These are phyloP conservation scores for Skeletonema marinoi DNA, from an alignment of 108 stramenopile genomes.

Conservation along the genomic window DNA sequence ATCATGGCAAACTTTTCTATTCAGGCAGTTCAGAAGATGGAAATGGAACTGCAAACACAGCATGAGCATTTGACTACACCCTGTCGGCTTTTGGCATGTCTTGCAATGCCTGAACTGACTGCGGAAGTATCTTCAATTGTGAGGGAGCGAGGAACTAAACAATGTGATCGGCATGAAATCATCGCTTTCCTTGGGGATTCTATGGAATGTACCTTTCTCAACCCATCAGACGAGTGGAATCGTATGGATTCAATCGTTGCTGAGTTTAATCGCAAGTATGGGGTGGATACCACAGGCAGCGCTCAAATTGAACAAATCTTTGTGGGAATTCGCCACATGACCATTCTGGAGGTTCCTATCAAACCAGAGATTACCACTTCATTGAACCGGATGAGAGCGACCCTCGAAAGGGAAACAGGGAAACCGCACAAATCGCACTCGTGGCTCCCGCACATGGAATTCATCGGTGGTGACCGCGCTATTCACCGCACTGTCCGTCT, in stretches of 20 bases:
- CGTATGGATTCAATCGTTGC: slow-evolving; percentile 15
- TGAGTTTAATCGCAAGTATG: slow-evolving; percentile 34
- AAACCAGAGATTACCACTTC: slow-evolving; percentile 4
- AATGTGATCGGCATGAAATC: slow-evolving; percentile 22
- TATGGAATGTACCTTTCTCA: slow-evolving; percentile 48
- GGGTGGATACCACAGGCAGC: slow-evolving; percentile 21
- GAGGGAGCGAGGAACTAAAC: slow-evolving; percentile 5
- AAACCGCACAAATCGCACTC: slow-evolving; percentile 12
- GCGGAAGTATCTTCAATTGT: slow-evolving; percentile 25
- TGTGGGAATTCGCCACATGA: not conserved
- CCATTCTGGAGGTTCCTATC: slow-evolving; percentile 39
- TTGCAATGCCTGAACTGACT: slow-evolving; percentile 49
- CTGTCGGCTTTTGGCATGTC: slow-evolving; percentile 41
- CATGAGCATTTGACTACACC: slow-evolving; percentile 49
- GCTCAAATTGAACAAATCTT: slow-evolving; percentile 20
- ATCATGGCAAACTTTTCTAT: slow-evolving; percentile 41
- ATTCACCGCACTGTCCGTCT: slow-evolving; percentile 52
- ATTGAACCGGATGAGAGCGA: not conserved
- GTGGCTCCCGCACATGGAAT: slow-evolving; percentile 32
- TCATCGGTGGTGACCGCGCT: slow-evolving; percentile 46
- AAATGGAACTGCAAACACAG: slow-evolving; percentile 42
- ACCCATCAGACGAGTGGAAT: slow-evolving; percentile 34
- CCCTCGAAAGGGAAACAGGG: not conserved
- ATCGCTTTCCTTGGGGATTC: slow-evolving; percentile 51
- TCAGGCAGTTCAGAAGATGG: slow-evolving; percentile 46